Evolutionary conservation across 805 yeast species (phyloP), one percentile per base, ranked within the genome.

Genomic region (Pichia pseudocactophila): DNA sequence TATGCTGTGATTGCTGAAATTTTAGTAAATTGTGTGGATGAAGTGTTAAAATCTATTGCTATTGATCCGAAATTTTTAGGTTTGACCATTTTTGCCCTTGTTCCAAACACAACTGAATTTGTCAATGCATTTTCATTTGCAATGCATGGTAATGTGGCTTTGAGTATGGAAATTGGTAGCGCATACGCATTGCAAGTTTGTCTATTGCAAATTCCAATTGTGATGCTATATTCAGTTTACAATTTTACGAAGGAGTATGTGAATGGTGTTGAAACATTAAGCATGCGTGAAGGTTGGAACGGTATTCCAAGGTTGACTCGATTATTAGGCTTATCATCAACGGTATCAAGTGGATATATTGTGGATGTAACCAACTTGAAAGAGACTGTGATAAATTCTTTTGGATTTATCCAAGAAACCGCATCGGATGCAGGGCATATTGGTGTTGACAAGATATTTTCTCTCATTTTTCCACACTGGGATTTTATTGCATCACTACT

Each of bases 151-250:
- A 92, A 92, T 52, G 96, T 92, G 42, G 96, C 98, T 0, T 68
- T 92, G 36, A 85, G 96, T 2, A 85, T 92, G 95, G 98, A 92
- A 59, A 92, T 92, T 61, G 98, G 98, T 46, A 80, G 95, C 48
- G 98, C 98, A 0, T 92, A 92, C 59, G 98, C 96, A 0, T 69
- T 92, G 45, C 98, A 92, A 61, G 98, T 92, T 13, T 90, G 96
- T 52, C 68, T 92, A 45, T 70, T 92, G 50, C 98, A 92, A 59
- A 85, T 92, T 37, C 98, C 98, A 1, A 80, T 92, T 2, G 72
- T 92, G 57, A 95, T 88, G 10, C 57, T 90, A 11, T 87, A 74
- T 57, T 82, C 96, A 2, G 71, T 82, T 44, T 68, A 65, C 63
- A 70, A 55, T 33, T 48, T 48, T 13, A 48, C 44, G 4, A 41